These are phyloP conservation scores for Buddleja alternifolia DNA, from an alignment of 257 asterid genomes.

Conservation along the genomic window DNA sequence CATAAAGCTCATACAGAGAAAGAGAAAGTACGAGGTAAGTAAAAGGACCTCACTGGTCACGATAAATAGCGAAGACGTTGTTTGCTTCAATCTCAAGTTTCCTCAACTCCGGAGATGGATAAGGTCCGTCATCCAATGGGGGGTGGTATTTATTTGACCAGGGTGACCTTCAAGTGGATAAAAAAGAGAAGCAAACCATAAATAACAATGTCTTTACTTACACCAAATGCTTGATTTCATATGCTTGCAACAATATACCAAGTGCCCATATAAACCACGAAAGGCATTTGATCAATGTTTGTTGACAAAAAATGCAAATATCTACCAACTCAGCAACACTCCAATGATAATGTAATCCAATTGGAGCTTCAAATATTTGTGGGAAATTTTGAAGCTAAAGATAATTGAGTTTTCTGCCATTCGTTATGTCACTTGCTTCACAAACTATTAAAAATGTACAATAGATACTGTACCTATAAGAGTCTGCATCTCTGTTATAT, in stretches of 20 bases:
- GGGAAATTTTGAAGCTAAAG: background rate
- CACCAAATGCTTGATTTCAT: background rate
- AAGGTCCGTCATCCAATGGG: conserved; percentile 77
- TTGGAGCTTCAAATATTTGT: background rate
- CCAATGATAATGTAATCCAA: background rate
- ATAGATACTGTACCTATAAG: conserved; percentile 65
- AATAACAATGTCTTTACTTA: background rate
- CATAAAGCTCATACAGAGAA: conserved; percentile 13
- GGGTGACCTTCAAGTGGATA: conserved; percentile 76
- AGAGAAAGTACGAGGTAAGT: conserved; percentile 62
- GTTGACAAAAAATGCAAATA: background rate
- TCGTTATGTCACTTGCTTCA: background rate
- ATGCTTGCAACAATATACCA: conserved; percentile 16
- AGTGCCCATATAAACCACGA: conserved; percentile 7
- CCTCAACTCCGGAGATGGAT: conserved; percentile 84
- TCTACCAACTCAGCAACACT: conserved; percentile 8
- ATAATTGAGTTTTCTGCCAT: background rate
- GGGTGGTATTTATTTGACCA: conserved; percentile 96
- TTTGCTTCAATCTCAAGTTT: conserved; percentile 97
- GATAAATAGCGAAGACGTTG: conserved; percentile 85
- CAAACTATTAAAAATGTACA: background rate
- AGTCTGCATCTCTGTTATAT: conserved; percentile 98
- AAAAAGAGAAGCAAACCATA: conserved; percentile 27
- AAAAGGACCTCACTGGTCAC: conserved; percentile 99
- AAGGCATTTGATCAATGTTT: conserved; percentile 4